These are phyloP conservation scores for Penicillium sp. DNA, from an alignment of 2,329 filamentous ascomycete species.

Conservation along the genomic window DNA sequence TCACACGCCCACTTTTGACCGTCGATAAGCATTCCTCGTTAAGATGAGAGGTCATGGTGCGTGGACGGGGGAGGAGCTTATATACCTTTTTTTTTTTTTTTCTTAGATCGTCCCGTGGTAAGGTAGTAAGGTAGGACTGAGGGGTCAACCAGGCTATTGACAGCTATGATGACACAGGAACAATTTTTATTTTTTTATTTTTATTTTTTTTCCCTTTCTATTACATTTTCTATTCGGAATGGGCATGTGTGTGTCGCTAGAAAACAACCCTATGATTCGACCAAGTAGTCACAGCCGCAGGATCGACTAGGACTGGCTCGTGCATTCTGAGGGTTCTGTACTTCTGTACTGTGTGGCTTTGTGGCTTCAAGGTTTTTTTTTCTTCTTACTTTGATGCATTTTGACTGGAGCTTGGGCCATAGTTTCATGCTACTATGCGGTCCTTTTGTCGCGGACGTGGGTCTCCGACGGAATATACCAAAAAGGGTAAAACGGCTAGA, in stretches of 20 bases:
- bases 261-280: constrained; percentile 15
- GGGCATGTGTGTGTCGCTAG: constrained; percentile 11
- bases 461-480: neutral
- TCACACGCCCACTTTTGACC: constrained; percentile 97
- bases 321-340: constrained; percentile 18
- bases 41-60: constrained; percentile 14
- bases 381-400: neutral
- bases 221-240: neutral
- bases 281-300: constrained; percentile 21
- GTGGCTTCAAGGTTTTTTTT: neutral
- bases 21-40: constrained; percentile 70
- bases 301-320: constrained; percentile 20
- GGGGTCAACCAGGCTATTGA: constrained; percentile 10
- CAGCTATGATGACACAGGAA: constrained; percentile 11
- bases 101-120: neutral
- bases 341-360: constrained; percentile 7
- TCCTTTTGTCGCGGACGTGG: constrained; percentile 1
- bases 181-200: neutral
- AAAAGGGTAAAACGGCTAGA: neutral
- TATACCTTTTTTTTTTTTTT: constrained; percentile 20
- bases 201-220: neutral
- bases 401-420: constrained; percentile 19
- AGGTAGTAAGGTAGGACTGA: constrained; percentile 11
- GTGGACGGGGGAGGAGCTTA: constrained; percentile 12
- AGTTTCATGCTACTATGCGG: constrained; percentile 2